These are phyloP conservation scores for Naganishia antarctica DNA, from an alignment of 768 basidiomycete species.

Conservation along the genomic window DNA sequence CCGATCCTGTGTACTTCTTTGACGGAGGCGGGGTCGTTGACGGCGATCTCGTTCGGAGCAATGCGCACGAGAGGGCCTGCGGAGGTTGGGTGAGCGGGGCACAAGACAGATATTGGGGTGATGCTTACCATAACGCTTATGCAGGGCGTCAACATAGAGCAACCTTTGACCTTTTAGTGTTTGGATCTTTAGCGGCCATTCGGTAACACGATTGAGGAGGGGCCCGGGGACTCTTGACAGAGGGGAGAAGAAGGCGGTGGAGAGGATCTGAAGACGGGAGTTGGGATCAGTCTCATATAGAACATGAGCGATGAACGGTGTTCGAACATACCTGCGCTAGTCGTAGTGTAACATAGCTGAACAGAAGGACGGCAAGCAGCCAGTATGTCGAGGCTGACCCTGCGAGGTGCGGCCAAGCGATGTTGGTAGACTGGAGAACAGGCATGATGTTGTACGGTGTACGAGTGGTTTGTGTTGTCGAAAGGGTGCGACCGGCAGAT, in stretches of 20 bases:
- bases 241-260: constrained; percentile 12
- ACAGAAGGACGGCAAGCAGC: not conserved
- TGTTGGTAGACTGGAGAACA: not conserved
- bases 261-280: not conserved
- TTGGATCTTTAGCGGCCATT: constrained; percentile 10
- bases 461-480: not conserved
- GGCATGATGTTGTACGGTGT: not conserved
- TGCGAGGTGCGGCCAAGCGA: not conserved
- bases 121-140: constrained; percentile 13
- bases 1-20: constrained; percentile 6
- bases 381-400: not conserved
- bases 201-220: not conserved
- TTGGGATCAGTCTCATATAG: not conserved
- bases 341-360: not conserved
- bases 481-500: no score
- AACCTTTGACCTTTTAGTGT: not conserved
- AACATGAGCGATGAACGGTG: not conserved
- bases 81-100: not conserved
- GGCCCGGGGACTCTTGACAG: constrained; percentile 1
- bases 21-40: constrained; percentile 1
- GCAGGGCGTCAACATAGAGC: constrained; percentile 3
- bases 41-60: not conserved
- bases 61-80: constrained; percentile 3
- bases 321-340: not conserved
- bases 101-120: not conserved